These are phyloP conservation scores for Chlorella sp. DNA, from an alignment of 139 green algal genomes.

Conservation along the genomic window DNA sequence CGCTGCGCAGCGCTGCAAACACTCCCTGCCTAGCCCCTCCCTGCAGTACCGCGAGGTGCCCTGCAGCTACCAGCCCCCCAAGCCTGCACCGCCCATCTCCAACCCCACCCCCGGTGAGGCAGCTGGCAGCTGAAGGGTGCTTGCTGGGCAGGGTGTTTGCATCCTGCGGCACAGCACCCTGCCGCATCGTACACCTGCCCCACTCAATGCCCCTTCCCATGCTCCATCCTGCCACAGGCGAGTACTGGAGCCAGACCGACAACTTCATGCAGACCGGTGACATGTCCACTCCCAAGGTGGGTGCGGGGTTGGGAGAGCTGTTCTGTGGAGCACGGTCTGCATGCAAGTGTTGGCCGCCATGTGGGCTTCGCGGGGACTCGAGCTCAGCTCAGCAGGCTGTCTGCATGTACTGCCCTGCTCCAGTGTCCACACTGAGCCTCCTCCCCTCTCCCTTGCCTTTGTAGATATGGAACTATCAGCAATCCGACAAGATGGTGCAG, in stretches of 20 bases:
- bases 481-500: constrained; percentile 6
- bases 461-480: constrained; percentile 24
- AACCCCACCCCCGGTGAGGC: constrained; percentile 17
- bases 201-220: too few species aligned
- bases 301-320: background rate
- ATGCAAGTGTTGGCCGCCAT: too few species aligned
- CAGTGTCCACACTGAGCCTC: too few species aligned
- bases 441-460: background rate
- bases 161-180: too few species aligned
- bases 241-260: background rate
- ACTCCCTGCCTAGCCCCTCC: background rate
- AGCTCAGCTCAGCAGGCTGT: too few species aligned
- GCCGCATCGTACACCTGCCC: too few species aligned
- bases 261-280: background rate
- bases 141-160: too few species aligned
- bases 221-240: background rate
- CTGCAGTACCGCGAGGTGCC: constrained; percentile 30
- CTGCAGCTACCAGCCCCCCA: constrained; percentile 20
- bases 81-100: background rate
- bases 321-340: too few species aligned
- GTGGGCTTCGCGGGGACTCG: too few species aligned
- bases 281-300: background rate
- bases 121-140: too few species aligned
- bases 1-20: too few species aligned
- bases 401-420: too few species aligned